Evolutionary conservation across 176 grass and related monocot genomes (phyloP), one percentile per base, ranked within the genome.

Genomic region (Urochloa ruziziensis): DNA sequence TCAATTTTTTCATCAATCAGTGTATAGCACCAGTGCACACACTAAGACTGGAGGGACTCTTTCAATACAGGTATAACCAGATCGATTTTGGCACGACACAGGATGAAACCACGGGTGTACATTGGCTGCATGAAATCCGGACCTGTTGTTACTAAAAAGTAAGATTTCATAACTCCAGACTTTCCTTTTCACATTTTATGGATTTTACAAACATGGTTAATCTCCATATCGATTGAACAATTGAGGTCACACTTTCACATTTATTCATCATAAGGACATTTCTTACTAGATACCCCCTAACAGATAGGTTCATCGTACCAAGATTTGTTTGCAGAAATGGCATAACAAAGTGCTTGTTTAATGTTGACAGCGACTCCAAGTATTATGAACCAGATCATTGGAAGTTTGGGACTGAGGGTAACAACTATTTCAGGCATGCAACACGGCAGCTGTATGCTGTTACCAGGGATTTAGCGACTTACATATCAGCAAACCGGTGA

Each of bases 91-190:
- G 68, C 63, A 10, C 81, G 69, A 5, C 85, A 94, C 59, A 92
- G 82, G 33, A 74, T 75, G 29, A 94, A 94, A 85, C 69, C 84
- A 73, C 87, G 78, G 18, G 85, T 85, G 42, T 94, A 94, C 70
- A 94, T 92, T 36, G 93, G 93, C 40, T 94, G 93, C 62, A 94
- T 94, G 93, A 94, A 94, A 73, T 92, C 93, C 1, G 93, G 93
- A 40, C 93, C 87, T 60, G 90, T 94, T 82, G 16, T 94, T 75
- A 51, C 87, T 67, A 85, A 90, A 65, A 85, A 90, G 93, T 94
- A 88, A 85, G 1, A 35, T 34, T 64, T 42, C 25, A 51, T 58
- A 59, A 70, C 37, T 61, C 21, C 64, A 21, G 15, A 70, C 36
- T 54, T 30, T 23, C 18, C 14, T 52, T 52, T 33, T 1, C 18